These are phyloP conservation scores for Eucalyptus rudis DNA, from an alignment of 345 rosid species.

Conservation along the genomic window DNA sequence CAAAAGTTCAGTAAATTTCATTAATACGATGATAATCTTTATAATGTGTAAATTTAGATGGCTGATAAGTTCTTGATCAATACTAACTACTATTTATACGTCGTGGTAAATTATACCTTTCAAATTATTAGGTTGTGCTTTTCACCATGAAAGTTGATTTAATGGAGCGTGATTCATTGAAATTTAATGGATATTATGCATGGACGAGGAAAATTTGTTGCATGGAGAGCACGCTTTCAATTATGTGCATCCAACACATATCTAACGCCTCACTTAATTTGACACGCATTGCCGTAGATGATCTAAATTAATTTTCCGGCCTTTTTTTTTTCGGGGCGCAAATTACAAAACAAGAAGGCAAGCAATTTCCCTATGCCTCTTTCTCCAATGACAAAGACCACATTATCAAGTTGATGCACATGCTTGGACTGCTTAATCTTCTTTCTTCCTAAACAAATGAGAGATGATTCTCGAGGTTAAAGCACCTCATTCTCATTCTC, in stretches of 20 bases:
- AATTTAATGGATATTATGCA: not conserved
- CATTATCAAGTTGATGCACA: not conserved
- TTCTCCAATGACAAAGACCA: not conserved
- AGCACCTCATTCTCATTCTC: too few relatives aligned
- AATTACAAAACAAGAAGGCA: not conserved
- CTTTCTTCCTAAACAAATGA: not conserved
- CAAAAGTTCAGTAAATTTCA: not conserved
- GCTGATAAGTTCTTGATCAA: not conserved
- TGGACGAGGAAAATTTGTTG: not conserved
- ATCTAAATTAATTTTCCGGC: not conserved
- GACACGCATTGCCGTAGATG: not conserved
- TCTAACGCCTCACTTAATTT: not conserved
- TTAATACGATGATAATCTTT: not conserved
- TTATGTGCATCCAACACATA: not conserved
- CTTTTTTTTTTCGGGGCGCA: not conserved
- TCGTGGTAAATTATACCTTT: not conserved
- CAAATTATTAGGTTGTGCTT: not conserved
- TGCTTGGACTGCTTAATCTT: not conserved
- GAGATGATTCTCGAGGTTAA: not conserved
- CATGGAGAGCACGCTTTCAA: not conserved
- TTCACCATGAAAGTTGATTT: not conserved
- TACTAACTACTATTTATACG: not conserved
- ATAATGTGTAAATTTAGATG: not conserved
- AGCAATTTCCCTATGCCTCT: not conserved
- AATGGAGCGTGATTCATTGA: not conserved